Conservation (phyloP, 2,329 filamentous ascomycete genomes). For the Aulographum hederae region DNA sequence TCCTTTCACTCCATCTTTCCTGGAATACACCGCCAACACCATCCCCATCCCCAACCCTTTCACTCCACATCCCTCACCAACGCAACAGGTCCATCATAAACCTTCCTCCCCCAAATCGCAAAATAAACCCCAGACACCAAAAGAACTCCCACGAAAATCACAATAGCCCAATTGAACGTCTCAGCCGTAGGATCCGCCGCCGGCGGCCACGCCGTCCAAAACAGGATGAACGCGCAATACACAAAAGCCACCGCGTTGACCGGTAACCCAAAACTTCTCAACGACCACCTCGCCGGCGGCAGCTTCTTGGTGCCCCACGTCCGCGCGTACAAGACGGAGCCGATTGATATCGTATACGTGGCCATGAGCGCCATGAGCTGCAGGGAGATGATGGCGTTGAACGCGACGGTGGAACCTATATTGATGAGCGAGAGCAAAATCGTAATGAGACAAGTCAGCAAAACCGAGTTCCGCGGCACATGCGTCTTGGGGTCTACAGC, state of each 20-base stretch:
- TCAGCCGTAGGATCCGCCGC: conserved; percentile 13
- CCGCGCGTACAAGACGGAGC: conserved; percentile 26
- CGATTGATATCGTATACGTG: conserved; percentile 22
- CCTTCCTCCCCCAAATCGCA: conserved; percentile 18
- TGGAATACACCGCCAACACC: too few relatives aligned
- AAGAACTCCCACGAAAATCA: conserved; percentile 25
- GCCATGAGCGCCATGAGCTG: not conserved
- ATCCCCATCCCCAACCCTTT: too few relatives aligned
- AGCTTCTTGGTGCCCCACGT: conserved; percentile 16
- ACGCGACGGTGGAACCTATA: conserved; percentile 17
- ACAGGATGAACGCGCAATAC: conserved; percentile 20
- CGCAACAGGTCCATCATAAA: conserved; percentile 17
- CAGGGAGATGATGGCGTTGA: not conserved
- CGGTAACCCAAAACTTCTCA: conserved; percentile 25
- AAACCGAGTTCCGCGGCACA: conserved; percentile 28
- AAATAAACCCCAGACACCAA: conserved; percentile 26
- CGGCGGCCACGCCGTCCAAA: conserved; percentile 27
- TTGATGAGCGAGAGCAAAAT: conserved; percentile 31
- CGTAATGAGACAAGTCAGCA: conserved; percentile 24
- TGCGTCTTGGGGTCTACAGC: conserved; percentile 7
- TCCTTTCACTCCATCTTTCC: too few relatives aligned
- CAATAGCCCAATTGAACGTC: conserved; percentile 30
- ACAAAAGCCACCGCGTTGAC: conserved; percentile 22
- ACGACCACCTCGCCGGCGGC: conserved; percentile 17
- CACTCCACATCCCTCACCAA: too few relatives aligned